Percentiles rank a stretch among this genome's conserved stretches.
Evolutionary conservation across 306 rosid species (phyloP).

Genomic region (Gastrolobium bilobum): DNA sequence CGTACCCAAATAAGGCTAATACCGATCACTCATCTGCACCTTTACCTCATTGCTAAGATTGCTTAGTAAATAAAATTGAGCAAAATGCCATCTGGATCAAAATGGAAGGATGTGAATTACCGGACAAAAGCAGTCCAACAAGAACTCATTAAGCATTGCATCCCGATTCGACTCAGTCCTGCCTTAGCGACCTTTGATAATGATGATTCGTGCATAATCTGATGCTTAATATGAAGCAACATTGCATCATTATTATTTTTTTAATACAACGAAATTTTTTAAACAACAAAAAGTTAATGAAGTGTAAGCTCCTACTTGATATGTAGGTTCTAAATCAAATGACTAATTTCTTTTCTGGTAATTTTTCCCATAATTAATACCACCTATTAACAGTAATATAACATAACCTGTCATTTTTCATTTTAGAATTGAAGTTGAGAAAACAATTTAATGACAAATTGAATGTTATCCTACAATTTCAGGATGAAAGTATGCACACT

Average conservation of each 20-base stretch:
- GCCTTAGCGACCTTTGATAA: background rate
- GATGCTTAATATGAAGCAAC: background rate
- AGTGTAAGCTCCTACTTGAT: slow-evolving; percentile 6
- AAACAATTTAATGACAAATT: slow-evolving; percentile 9
- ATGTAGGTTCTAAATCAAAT: slow-evolving; percentile 7
- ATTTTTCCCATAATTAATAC: background rate
- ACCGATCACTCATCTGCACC: background rate
- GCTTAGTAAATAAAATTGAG: background rate
- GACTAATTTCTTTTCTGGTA: background rate
- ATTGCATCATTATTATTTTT: background rate
- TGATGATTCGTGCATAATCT: background rate
- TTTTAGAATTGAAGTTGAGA: slow-evolving; percentile 1
- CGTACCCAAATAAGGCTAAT: background rate
- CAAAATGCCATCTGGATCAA: slow-evolving; percentile 22
- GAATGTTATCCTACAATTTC: slow-evolving; percentile 22
- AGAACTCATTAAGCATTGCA: background rate
- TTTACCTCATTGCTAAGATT: slow-evolving; percentile 5
- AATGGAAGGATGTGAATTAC: too few relatives aligned
- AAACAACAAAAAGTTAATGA: background rate
- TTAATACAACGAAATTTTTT: background rate
- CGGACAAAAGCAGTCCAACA: too few relatives aligned
- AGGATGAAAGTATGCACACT: slow-evolving; percentile 7
- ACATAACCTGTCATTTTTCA: background rate
- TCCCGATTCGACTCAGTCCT: slow-evolving; percentile 19
- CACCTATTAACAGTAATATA: background rate